Percentiles rank a stretch among this genome's conserved stretches.
Evolutionary conservation across 2,329 filamentous ascomycete species (phyloP).

Genomic region (Graphilbum fragrans): DNA sequence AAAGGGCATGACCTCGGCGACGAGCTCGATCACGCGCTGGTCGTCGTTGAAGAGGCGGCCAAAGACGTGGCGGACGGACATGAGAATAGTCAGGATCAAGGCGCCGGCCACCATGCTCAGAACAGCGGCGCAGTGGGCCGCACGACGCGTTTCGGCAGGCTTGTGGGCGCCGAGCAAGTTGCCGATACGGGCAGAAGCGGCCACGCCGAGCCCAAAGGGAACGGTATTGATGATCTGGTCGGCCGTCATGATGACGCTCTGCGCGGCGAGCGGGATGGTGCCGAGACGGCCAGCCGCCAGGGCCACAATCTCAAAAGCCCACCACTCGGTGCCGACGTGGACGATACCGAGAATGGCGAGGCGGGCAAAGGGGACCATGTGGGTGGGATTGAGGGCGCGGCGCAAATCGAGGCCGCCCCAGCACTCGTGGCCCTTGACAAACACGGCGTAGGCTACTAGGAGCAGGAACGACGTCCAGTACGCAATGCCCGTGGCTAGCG

Average conservation of each 20-base stretch:
- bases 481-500: slow-evolving; percentile 68
- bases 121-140: slow-evolving; percentile 64
- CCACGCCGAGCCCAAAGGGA: slow-evolving; percentile 76
- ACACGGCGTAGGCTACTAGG: slow-evolving; percentile 59
- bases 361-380: slow-evolving; percentile 58
- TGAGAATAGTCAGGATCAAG: slow-evolving; percentile 53
- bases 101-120: slow-evolving; percentile 59
- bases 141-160: slow-evolving; percentile 51
- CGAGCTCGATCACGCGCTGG: slow-evolving; percentile 55
- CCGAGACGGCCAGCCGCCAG: slow-evolving; percentile 71
- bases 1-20: slow-evolving; percentile 68
- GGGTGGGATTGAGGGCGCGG: slow-evolving; percentile 41
- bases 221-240: slow-evolving; percentile 79
- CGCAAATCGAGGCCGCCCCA: slow-evolving; percentile 63
- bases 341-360: slow-evolving; percentile 66
- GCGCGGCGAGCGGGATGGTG: slow-evolving; percentile 66
- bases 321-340: slow-evolving; percentile 86
- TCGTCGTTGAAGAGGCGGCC: slow-evolving; percentile 77
- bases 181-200: slow-evolving; percentile 64
- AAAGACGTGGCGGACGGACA: slow-evolving; percentile 61
- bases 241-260: slow-evolving; percentile 81
- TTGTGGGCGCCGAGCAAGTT: slow-evolving; percentile 65
- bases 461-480: slow-evolving; percentile 79
- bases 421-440: slow-evolving; percentile 59
- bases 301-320: slow-evolving; percentile 86